phyloP scores from a whole-genome alignment of 257 asterid genomes.

The Solanum habrochaites region DNA sequence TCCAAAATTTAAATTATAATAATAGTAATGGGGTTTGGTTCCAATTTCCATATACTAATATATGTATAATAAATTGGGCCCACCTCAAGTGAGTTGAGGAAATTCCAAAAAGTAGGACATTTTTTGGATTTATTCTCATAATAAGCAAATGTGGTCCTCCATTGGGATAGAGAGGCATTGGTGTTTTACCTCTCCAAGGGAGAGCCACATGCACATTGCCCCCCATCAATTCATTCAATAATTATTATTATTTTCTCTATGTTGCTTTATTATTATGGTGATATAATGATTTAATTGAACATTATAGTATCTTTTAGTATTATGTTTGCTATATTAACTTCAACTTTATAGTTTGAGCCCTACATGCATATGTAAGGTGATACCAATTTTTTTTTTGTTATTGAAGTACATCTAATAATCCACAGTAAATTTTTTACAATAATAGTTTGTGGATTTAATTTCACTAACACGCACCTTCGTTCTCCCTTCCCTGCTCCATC shows the following conservation, averaged over 20 bases:
- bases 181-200: constrained; percentile 13
- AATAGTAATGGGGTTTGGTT: neutral
- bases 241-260: neutral
- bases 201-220: constrained; percentile 11
- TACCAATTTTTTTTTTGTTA: neutral
- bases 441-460: neutral
- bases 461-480: too few species aligned
- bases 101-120: neutral
- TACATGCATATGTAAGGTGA: neutral
- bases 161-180: constrained; percentile 23
- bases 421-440: neutral
- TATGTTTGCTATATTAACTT: neutral
- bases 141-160: constrained; percentile 24
- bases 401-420: neutral
- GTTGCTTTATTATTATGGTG: neutral
- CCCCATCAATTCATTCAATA: neutral
- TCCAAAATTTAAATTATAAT: neutral
- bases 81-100: too few species aligned
- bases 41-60: constrained; percentile 5
- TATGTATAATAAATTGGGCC: constrained; percentile 4
- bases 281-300: neutral
- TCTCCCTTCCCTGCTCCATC: neutral
- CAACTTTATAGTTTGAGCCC: neutral
- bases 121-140: neutral
- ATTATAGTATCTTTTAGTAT: neutral